phyloP scores from a whole-genome alignment of 306 rosid species.

The Glycine latifolia region DNA sequence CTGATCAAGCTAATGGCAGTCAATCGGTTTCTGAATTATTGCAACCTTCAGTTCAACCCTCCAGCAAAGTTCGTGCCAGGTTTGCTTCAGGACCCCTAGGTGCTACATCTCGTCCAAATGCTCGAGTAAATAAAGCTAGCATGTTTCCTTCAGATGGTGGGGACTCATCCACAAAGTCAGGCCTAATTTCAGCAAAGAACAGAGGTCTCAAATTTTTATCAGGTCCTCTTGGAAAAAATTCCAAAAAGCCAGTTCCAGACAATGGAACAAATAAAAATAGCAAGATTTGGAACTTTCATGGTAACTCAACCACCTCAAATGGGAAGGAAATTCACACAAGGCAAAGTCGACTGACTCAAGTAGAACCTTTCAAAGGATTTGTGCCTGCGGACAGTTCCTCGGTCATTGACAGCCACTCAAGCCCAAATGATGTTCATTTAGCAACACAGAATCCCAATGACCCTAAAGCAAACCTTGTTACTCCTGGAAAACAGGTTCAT shows the following conservation, averaged over 20 bases:
- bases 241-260: constrained; percentile 59
- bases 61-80: constrained; percentile 62
- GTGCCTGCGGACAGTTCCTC: constrained; percentile 59
- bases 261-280: constrained; percentile 63
- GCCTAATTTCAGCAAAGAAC: constrained; percentile 61
- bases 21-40: constrained; percentile 76
- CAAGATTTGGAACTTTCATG: constrained; percentile 66
- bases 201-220: constrained; percentile 68
- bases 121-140: constrained; percentile 50
- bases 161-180: constrained; percentile 64
- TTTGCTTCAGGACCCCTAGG: constrained; percentile 95
- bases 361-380: constrained; percentile 90
- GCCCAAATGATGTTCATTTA: constrained; percentile 50
- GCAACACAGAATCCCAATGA: constrained; percentile 49
- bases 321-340: constrained; percentile 66
- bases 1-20: constrained; percentile 65
- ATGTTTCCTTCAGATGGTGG: constrained; percentile 70
- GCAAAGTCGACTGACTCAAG: constrained; percentile 76
- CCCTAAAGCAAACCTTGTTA: constrained; percentile 44
- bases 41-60: constrained; percentile 67
- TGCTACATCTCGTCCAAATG: constrained; percentile 58
- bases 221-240: constrained; percentile 73
- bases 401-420: constrained; percentile 56
- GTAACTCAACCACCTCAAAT: constrained; percentile 47
- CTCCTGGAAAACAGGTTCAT: constrained; percentile 48